Percentiles rank a stretch among this genome's conserved stretches.
phyloP scores from a whole-genome alignment of 2,329 filamentous ascomycete genomes.

The Curvularia verruculosa region DNA sequence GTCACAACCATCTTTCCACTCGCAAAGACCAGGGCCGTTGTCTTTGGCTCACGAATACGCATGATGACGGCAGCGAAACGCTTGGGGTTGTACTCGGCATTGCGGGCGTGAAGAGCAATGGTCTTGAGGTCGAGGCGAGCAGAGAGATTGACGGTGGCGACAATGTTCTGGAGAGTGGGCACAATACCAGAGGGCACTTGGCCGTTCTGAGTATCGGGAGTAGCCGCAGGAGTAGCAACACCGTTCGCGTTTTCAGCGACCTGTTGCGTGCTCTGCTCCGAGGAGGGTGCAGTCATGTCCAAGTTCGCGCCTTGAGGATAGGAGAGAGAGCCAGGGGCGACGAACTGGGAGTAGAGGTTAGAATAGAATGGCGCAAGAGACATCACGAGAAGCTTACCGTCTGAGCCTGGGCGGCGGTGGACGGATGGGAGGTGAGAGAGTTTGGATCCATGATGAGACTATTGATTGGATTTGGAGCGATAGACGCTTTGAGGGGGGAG shows the following conservation, averaged over 20 bases:
- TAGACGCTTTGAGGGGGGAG: constrained; percentile 34
- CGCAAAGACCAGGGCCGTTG: constrained; percentile 95
- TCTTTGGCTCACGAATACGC: constrained; percentile 99
- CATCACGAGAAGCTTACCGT: constrained; percentile 55
- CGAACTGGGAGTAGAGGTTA: constrained; percentile 59
- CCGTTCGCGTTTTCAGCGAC: constrained; percentile 62
- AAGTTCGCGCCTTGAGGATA: constrained; percentile 79
- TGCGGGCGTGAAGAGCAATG: constrained; percentile 95
- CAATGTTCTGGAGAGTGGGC: constrained; percentile 71
- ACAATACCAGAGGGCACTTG: constrained; percentile 70
- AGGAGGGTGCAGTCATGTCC: constrained; percentile 81
- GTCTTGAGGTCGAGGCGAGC: constrained; percentile 98
- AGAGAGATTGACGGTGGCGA: constrained; percentile 99
- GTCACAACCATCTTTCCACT: constrained; percentile 99
- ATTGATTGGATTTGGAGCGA: constrained; percentile 37
- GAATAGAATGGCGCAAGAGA: constrained; percentile 20
- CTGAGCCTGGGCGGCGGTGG: constrained; percentile 90
- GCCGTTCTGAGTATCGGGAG: constrained; percentile 75
- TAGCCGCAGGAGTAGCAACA: constrained; percentile 89
- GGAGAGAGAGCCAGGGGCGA: constrained; percentile 87
- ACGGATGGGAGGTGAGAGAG: constrained; percentile 86
- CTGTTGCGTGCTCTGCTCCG: constrained; percentile 68
- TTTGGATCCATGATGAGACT: constrained; percentile 69
- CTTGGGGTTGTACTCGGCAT: constrained; percentile 99
- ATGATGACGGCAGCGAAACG: constrained; percentile 99